These are phyloP conservation scores for Rheum nobile DNA, from an alignment of 148 eudicot species.

Conservation along the genomic window DNA sequence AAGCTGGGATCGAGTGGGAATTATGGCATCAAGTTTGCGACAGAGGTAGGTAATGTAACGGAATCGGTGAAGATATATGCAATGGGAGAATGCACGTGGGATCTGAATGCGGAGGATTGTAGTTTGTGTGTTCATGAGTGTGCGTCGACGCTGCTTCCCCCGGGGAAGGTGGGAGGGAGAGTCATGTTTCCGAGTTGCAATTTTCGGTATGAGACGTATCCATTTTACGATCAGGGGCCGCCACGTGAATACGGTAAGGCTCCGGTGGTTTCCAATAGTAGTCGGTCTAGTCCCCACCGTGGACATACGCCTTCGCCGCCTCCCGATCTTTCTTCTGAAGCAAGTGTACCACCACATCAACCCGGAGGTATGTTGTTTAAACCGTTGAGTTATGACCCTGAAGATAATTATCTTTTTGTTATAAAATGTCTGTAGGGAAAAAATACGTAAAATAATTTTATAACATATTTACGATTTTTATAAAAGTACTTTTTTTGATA, in stretches of 20 bases:
- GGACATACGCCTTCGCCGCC: neutral
- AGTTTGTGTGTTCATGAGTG: conserved; percentile 19
- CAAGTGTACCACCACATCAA: neutral
- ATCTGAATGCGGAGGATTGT: conserved; percentile 17
- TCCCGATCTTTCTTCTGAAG: neutral
- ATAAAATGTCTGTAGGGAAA: no score
- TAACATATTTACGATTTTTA: no score
- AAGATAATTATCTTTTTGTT: no score
- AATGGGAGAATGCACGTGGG: conserved; percentile 41
- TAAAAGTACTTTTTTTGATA: no score
- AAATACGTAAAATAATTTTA: no score
- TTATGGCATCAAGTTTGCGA: neutral
- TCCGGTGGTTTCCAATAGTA: neutral
- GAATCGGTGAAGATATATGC: neutral
- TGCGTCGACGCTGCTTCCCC: neutral
- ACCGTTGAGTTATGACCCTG: no score
- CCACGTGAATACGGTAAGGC: neutral
- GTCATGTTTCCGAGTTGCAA: conserved; percentile 19
- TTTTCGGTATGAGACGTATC: conserved; percentile 19
- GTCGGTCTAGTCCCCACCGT: neutral
- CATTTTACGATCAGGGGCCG: neutral
- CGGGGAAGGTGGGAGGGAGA: conserved; percentile 10
- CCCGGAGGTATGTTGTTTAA: neutral
- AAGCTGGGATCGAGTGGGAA: neutral
- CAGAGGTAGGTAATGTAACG: neutral